Evolutionary conservation across 257 asterid species (phyloP), one percentile per base, ranked within the genome.

Genomic region (Dorcoceras hygrometricum): DNA sequence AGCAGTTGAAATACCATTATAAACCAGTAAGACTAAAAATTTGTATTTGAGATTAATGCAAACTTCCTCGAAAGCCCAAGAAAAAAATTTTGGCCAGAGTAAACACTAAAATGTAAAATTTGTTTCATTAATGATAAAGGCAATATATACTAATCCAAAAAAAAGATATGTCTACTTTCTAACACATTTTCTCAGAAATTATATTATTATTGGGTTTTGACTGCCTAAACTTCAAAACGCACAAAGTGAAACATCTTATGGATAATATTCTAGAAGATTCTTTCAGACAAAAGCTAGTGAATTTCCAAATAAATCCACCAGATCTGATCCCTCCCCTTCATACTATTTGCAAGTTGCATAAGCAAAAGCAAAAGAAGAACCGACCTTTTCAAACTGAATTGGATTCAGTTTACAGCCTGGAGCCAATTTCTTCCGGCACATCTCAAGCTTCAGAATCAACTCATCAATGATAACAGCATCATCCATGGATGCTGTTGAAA

Each of bases 341-440:
- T 60, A 6, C 48, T 28, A 60, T 19, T 29, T 5, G 50, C 6
- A 5, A 12, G 50, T 28, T 10, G 1, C 14, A 3, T 23, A 32
- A 19, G 43, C 16, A n/a, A 51, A 43, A 28, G 23, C 55, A 2
- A 34, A 50, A 60, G 1, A 28, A 24, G 54, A 31, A 63, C 57
- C 2, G 16, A 77, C 85, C 82, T 80, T 80, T 61, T 80, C 85
- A 72, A 80, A 80, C 67, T 80, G 85, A 71, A 80, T 77, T 12
- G 85, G 82, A 5, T 74, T 80, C 85, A 80, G 74, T 63, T 68
- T 80, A 65, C 58, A 80, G 36, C 71, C 76, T 2, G 73, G 68
- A 4, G 67, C 69, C 57, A 80, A 67, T 28, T 71, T 77, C 23
- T 71, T 20, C 27, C 77, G 54, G 68, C 74, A 77, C 24, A 1